phyloP scores from a whole-genome alignment of 2,329 filamentous ascomycete species.

The Gnomoniopsis sp. region DNA sequence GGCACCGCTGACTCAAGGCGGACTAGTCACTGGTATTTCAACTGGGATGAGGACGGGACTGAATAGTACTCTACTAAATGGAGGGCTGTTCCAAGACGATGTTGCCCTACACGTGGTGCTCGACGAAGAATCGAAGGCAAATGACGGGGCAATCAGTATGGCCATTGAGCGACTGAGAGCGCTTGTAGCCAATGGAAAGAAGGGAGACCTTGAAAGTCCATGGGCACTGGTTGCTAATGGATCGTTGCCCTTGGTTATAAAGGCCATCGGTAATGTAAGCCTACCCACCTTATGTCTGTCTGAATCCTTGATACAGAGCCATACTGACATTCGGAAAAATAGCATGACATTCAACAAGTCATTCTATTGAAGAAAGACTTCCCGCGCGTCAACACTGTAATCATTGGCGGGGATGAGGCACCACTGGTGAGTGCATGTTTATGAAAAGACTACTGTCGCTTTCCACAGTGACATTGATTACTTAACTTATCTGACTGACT shows the following conservation, averaged over 20 bases:
- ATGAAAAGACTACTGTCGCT: background rate
- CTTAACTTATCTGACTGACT: background rate
- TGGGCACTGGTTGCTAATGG: slow-evolving; percentile 36
- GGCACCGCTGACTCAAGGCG: slow-evolving; percentile 29
- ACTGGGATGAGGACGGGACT: slow-evolving; percentile 36
- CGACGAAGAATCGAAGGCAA: slow-evolving; percentile 31
- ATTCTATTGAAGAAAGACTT: slow-evolving; percentile 35
- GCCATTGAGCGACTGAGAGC: slow-evolving; percentile 32
- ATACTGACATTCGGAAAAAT: background rate
- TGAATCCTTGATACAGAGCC: background rate
- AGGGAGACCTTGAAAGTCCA: slow-evolving; percentile 17
- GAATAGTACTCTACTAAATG: slow-evolving; percentile 35
- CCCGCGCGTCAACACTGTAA: slow-evolving; percentile 30
- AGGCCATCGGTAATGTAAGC: slow-evolving; percentile 35
- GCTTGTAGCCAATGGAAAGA: slow-evolving; percentile 31
- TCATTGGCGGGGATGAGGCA: slow-evolving; percentile 37
- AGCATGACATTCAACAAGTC: slow-evolving; percentile 39
- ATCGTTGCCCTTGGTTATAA: slow-evolving; percentile 36
- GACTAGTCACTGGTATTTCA: slow-evolving; percentile 38
- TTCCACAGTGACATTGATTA: background rate
- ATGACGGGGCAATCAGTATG: slow-evolving; percentile 22
- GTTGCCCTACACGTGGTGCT: slow-evolving; percentile 39
- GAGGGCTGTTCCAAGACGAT: slow-evolving; percentile 38
- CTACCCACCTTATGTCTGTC: too few species aligned
- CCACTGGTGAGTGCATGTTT: slow-evolving; percentile 28